A percentile compares a stretch with the other conserved stretches of the same genome.
phyloP scores from a whole-genome alignment of 495 filamentous ascomycete species.

The Acidomyces sp. region DNA sequence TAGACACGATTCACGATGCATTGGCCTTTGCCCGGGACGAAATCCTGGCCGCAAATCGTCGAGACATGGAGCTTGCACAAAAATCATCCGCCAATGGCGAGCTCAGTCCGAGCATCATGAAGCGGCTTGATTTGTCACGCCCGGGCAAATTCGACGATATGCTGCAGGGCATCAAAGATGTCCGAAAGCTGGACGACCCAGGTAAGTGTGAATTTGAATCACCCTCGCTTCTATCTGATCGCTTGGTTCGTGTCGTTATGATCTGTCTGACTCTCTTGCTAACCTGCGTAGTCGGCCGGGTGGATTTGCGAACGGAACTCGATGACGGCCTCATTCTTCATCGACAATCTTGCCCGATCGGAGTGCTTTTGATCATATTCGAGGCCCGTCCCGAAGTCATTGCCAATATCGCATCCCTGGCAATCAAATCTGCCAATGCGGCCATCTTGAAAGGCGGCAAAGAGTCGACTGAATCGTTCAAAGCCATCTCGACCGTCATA shows the following conservation, averaged over 20 bases:
- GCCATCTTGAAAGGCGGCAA: conserved; percentile 95
- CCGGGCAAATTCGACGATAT: conserved; percentile 94
- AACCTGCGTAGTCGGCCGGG: conserved; percentile 57
- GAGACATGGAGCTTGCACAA: conserved; percentile 61
- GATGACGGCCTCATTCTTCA: conserved; percentile 78
- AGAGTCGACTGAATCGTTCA: conserved; percentile 86
- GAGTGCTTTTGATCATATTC: conserved; percentile 92
- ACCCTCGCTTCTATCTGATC: background rate
- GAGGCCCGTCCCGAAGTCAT: conserved; percentile 97
- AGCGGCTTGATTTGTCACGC: conserved; percentile 72
- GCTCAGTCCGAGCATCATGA: conserved; percentile 75
- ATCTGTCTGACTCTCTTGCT: conserved; percentile 14
- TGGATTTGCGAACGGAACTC: conserved; percentile 70
- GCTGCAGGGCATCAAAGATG: conserved; percentile 88
- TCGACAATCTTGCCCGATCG: conserved; percentile 83
- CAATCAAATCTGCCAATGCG: conserved; percentile 94
- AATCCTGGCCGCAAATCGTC: conserved; percentile 75
- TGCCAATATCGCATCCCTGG: conserved; percentile 93
- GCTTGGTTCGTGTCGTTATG: background rate
- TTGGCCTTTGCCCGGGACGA: conserved; percentile 51
- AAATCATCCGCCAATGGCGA: conserved; percentile 58
- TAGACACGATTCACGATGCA: conserved; percentile 66
- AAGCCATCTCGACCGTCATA: conserved; percentile 75
- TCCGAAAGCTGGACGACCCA: conserved; percentile 75
- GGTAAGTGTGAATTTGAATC: conserved; percentile 38